phyloP scores from a whole-genome alignment of 2,329 filamentous ascomycete genomes.

The Teratosphaeria destructans region DNA sequence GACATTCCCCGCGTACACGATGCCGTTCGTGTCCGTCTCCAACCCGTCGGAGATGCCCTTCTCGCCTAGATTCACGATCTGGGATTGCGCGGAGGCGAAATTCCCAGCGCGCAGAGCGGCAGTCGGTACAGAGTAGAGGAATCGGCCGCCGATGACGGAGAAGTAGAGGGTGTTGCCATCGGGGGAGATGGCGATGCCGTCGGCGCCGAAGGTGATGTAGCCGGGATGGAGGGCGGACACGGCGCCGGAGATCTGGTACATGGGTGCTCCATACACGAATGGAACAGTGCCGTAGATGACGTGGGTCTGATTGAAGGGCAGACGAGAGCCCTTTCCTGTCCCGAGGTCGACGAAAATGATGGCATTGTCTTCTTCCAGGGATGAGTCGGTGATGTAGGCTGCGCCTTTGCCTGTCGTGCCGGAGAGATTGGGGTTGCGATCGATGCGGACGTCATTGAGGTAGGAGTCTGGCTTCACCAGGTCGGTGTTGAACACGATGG shows the following conservation, averaged over 20 bases:
- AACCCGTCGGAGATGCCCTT: conserved; percentile 44
- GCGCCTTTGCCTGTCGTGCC: conserved; percentile 33
- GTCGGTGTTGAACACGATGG: conserved; percentile 39
- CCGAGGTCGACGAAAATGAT: conserved; percentile 42
- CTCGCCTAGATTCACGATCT: conserved; percentile 27
- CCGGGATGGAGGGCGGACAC: conserved; percentile 27
- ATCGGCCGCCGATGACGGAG: conserved; percentile 33
- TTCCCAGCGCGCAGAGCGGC: conserved; percentile 24
- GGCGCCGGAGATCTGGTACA: conserved; percentile 34
- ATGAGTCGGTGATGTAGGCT: conserved; percentile 45
- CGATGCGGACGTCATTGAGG: conserved; percentile 45
- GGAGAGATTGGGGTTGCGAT: conserved; percentile 35
- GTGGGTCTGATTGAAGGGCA: conserved; percentile 33
- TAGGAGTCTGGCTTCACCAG: conserved; percentile 41
- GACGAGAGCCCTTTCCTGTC: conserved; percentile 40
- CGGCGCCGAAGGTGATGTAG: conserved; percentile 36
- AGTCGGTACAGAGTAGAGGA: conserved; percentile 38
- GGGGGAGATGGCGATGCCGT: conserved; percentile 42
- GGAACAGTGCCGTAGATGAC: conserved; percentile 37
- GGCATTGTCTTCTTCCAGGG: conserved; percentile 38
- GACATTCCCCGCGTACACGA: conserved; percentile 41
- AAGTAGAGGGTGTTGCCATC: conserved; percentile 41
- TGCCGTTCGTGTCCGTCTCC: conserved; percentile 41
- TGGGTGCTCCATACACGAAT: conserved; percentile 39
- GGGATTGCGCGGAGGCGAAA: not conserved